A percentile compares a stretch with the other conserved stretches of the same genome.
Evolutionary conservation across 2,329 filamentous ascomycete species (phyloP).

Genomic region (Teratosphaeria zuluensis): DNA sequence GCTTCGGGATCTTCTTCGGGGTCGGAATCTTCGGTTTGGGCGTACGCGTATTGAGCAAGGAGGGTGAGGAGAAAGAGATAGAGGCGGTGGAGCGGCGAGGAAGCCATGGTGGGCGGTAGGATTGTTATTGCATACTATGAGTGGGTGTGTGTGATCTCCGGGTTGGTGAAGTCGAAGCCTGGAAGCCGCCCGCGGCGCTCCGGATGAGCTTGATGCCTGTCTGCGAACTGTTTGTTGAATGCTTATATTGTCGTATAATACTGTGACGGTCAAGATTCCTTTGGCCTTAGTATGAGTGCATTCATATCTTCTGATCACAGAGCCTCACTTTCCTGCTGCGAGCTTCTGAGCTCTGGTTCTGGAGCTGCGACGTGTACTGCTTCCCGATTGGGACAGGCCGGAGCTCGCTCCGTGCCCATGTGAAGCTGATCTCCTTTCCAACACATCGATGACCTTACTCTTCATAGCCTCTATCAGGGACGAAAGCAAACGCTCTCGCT

Average conservation of each 20-base stretch:
- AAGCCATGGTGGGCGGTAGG: constrained; percentile 18
- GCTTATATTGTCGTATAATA: neutral
- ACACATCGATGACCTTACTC: too few species aligned
- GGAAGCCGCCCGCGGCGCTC: neutral
- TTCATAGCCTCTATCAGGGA: too few species aligned
- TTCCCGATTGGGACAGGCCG: too few species aligned
- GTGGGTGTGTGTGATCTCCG: neutral
- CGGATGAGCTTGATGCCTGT: neutral
- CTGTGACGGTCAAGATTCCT: neutral
- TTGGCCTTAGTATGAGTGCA: neutral
- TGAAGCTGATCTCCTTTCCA: too few species aligned
- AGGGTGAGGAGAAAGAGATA: constrained; percentile 7
- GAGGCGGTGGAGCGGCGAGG: neutral
- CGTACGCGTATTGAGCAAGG: constrained; percentile 12
- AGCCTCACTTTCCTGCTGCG: neutral
- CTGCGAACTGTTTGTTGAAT: neutral
- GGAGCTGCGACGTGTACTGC: neutral
- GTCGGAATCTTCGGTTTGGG: constrained; percentile 37
- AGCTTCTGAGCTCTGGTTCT: neutral
- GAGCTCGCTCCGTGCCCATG: too few species aligned
- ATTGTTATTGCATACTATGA: constrained; percentile 17
- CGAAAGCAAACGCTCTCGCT: too few species aligned
- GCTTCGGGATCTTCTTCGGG: constrained; percentile 58
- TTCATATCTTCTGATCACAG: neutral
- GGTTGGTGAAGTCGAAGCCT: neutral